Evolutionary conservation across 306 rosid genomes (phyloP), one percentile per base, ranked within the genome.

Genomic region (Quercus variabilis): DNA sequence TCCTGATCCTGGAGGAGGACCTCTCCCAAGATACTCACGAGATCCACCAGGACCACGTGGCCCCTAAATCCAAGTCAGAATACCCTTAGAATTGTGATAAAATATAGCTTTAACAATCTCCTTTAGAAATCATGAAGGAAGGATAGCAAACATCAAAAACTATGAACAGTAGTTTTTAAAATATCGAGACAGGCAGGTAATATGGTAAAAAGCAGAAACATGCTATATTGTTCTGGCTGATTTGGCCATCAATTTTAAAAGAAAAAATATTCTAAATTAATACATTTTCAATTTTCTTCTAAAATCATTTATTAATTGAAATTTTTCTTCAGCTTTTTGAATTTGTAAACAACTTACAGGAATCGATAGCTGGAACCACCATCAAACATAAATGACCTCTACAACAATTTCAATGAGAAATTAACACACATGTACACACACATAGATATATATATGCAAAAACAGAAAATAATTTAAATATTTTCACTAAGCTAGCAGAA

Each of bases 1-100:
- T 6, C 97, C 97, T 79, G 97, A 89, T 74, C 97, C 97, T 78
- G 97, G 97, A 67, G 97, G 87, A 43, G 97, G 94, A 38, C 97
- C 94, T 76, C 97, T 85, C 25, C 94, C 97, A 58, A 89, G 38
- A 82, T 88, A 88, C 75, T 92, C 94, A 18, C 94, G 90, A 51
- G 97, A 92, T 19, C 72, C 72, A 68, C 72, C 26, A 35, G 72
- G 52, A 63, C 94, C 92, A 12, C 97, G 93, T 21, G 97, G 97
- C 55, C 71, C 92, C 97, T 92, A 68, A 35, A 68, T 19, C 26
- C 25, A 68, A 35, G 52, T 31, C 25, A 28, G n/a, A 68, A 18
- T 19, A 68, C 18, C 23, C 10, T 35, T 19, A 68, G 52, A 46
- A 35, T 33, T 19, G 28, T n/a, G 4, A 19, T 19, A 60, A 14